Percentiles rank a stretch among this genome's conserved stretches.
Evolutionary conservation across 2,329 filamentous ascomycete genomes (phyloP).

Genomic region (Ploettnerulaceae sp.): DNA sequence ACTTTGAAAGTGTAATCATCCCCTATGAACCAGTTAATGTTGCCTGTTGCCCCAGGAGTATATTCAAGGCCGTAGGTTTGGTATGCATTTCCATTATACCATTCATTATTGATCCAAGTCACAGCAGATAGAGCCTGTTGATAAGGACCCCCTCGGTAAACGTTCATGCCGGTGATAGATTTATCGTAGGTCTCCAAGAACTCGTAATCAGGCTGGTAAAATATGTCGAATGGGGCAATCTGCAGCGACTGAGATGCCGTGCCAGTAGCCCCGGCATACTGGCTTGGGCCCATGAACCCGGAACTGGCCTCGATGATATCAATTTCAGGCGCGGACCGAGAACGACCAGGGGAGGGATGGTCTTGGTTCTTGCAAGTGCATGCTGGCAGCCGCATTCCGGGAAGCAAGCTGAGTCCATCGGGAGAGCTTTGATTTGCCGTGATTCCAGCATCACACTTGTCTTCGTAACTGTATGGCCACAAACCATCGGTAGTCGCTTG

Average conservation of each 20-base stretch:
- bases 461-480: conserved; percentile 70
- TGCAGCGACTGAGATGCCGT: conserved; percentile 63
- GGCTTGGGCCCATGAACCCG: conserved; percentile 35
- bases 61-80: conserved; percentile 62
- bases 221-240: conserved; percentile 65
- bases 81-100: conserved; percentile 61
- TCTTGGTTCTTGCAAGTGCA: conserved; percentile 61
- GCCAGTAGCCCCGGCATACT: conserved; percentile 49
- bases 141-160: conserved; percentile 55
- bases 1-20: conserved; percentile 60
- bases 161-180: conserved; percentile 51
- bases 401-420: conserved; percentile 61
- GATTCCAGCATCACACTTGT: conserved; percentile 65
- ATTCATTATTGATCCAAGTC: conserved; percentile 58
- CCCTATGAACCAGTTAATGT: conserved; percentile 66
- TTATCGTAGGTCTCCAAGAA: conserved; percentile 62
- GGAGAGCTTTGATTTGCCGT: conserved; percentile 66
- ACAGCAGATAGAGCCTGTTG: conserved; percentile 60
- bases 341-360: conserved; percentile 60
- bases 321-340: conserved; percentile 65
- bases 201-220: conserved; percentile 62
- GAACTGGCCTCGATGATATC: conserved; percentile 66
- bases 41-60: conserved; percentile 51
- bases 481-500: conserved; percentile 65
- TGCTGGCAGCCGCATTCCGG: conserved; percentile 65